These are phyloP conservation scores for Rhodotorula babjevae DNA, from an alignment of 768 basidiomycete species.

Conservation along the genomic window DNA sequence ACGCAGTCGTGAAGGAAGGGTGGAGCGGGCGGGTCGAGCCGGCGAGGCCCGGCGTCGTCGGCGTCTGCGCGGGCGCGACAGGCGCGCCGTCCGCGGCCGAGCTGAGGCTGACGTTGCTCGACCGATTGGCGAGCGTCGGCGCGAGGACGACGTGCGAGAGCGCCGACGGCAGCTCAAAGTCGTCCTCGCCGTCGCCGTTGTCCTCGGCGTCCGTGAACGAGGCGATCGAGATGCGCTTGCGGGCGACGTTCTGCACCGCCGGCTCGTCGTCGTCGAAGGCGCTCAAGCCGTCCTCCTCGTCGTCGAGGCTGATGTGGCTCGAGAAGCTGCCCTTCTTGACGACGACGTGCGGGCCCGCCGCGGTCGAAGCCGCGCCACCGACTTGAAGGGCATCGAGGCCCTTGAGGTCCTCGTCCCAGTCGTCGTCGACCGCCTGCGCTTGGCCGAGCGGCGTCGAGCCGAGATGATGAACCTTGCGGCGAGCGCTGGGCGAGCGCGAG, in stretches of 20 bases:
- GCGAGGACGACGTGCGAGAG: not conserved
- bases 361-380: not conserved
- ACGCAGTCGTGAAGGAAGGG: not conserved
- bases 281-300: conserved; percentile 3
- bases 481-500: not conserved
- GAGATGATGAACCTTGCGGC: conserved; percentile 17
- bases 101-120: not conserved
- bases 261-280: not conserved
- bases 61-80: not conserved
- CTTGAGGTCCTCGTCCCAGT: conserved; percentile 41
- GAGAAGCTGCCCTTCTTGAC: conserved; percentile 33
- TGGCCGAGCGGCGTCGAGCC: conserved; percentile 20
- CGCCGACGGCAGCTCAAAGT: conserved; percentile 4
- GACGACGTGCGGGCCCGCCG: not conserved
- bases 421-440: conserved; percentile 16
- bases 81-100: not conserved
- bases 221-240: conserved; percentile 11
- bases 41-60: not conserved
- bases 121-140: not conserved
- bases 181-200: not conserved
- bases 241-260: not conserved
- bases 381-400: not conserved
- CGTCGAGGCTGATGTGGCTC: conserved; percentile 28
- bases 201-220: conserved; percentile 10
- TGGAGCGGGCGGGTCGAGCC: not conserved